Conservation (phyloP, 2,329 filamentous ascomycete genomes). For the Chrysosporium queenslandicum region DNA sequence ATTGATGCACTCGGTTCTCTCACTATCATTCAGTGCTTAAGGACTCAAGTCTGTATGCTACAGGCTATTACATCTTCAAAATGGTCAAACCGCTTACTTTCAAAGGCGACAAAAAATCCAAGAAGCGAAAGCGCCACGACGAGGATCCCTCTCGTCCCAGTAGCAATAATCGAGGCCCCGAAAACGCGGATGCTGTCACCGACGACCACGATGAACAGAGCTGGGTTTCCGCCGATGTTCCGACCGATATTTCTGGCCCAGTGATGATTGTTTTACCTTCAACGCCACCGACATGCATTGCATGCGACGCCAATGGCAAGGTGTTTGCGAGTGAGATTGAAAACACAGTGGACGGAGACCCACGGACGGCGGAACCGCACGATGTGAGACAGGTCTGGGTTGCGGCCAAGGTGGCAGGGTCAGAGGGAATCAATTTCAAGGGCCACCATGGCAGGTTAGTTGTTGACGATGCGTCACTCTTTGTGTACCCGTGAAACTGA, state of each 20-base stretch:
- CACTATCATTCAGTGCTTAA: too few species aligned
- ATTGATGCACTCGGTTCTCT: too few species aligned
- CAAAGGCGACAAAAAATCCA: constrained; percentile 93
- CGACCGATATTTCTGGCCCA: constrained; percentile 68
- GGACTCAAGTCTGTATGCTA: background rate
- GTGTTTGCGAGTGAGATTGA: constrained; percentile 74
- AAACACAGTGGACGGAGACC: constrained; percentile 77
- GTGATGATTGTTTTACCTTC: constrained; percentile 74
- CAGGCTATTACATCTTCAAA: constrained; percentile 10
- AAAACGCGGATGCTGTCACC: constrained; percentile 18
- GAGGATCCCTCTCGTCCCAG: constrained; percentile 24
- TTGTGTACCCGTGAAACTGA: too few species aligned
- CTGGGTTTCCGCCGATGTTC: constrained; percentile 77
- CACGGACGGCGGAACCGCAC: constrained; percentile 81
- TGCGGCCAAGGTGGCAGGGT: constrained; percentile 71
- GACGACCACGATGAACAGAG: constrained; percentile 58
- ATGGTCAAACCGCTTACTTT: constrained; percentile 75
- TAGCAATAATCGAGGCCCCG: background rate
- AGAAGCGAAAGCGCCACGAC: constrained; percentile 72
- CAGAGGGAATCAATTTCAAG: constrained; percentile 74
- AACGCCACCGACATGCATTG: constrained; percentile 60
- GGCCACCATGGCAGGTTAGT: constrained; percentile 71
- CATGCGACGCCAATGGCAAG: constrained; percentile 76
- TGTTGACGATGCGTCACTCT: too few species aligned
- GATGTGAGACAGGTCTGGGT: constrained; percentile 96